Evolutionary conservation across 1,284 basidiomycete genomes (phyloP).

Genomic region (Boletus sp.): DNA sequence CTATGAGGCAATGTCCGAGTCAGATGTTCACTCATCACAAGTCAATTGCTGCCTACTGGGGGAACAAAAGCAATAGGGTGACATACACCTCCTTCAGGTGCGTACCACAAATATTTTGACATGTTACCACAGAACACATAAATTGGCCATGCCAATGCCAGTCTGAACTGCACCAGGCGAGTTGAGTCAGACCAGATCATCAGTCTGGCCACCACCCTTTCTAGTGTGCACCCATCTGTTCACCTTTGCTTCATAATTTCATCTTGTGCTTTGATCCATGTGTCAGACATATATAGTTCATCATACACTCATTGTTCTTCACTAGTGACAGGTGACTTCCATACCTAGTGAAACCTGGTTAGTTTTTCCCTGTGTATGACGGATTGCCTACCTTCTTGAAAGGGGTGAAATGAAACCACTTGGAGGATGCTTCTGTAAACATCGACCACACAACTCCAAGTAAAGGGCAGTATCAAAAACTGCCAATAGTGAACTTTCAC

Average conservation of each 20-base stretch:
- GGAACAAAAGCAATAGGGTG: neutral
- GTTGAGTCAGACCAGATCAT: constrained; percentile 46
- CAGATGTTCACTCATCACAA: no score
- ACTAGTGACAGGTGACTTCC: neutral
- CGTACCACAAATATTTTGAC: neutral
- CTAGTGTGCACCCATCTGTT: constrained; percentile 13
- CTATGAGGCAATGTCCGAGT: no score
- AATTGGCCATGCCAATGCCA: constrained; percentile 41
- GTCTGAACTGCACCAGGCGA: constrained; percentile 41
- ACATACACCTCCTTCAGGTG: neutral
- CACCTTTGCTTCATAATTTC: constrained; percentile 20
- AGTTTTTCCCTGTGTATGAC: no score
- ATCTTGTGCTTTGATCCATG: constrained; percentile 24
- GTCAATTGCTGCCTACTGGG: no score
- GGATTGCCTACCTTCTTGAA: constrained; percentile 4
- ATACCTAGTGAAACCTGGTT: neutral
- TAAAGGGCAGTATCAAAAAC: neutral
- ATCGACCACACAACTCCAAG: neutral
- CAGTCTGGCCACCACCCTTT: constrained; percentile 32
- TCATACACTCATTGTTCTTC: constrained; percentile 13
- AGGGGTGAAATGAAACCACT: neutral
- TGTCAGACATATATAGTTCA: constrained; percentile 15
- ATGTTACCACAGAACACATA: constrained; percentile 13
- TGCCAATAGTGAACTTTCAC: neutral
- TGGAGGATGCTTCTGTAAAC: neutral